A percentile compares a stretch with the other conserved stretches of the same genome.
phyloP scores from a whole-genome alignment of 768 basidiomycete species.

The Tulasnella sp. region DNA sequence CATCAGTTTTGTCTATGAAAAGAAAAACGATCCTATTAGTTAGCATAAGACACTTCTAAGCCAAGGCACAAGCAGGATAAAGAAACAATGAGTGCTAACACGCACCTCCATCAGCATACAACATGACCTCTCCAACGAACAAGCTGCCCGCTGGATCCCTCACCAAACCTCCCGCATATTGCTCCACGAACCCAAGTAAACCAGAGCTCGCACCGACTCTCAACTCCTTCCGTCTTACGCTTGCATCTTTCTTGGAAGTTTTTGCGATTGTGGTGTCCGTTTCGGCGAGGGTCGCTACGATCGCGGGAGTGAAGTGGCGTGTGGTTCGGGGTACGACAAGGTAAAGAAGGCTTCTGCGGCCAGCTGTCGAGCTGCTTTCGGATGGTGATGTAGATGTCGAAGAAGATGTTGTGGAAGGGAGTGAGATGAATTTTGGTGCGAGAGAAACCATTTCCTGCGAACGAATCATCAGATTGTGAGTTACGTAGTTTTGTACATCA shows the following conservation, averaged over 20 bases:
- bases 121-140: slow-evolving; percentile 69
- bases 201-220: slow-evolving; percentile 60
- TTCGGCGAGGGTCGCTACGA: slow-evolving; percentile 57
- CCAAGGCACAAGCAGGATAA: no score
- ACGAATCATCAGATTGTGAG: neutral
- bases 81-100: no score
- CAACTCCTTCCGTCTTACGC: slow-evolving; percentile 56
- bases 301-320: slow-evolving; percentile 78
- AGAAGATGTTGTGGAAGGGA: slow-evolving; percentile 38
- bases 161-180: slow-evolving; percentile 48
- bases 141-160: slow-evolving; percentile 73
- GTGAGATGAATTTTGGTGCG: slow-evolving; percentile 42
- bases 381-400: slow-evolving; percentile 36
- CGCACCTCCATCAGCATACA: slow-evolving; percentile 75
- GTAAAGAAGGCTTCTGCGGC: slow-evolving; percentile 72
- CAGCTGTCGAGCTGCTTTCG: slow-evolving; percentile 24
- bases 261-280: slow-evolving; percentile 54
- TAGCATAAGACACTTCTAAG: no score
- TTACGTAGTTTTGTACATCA: neutral
- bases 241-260: slow-evolving; percentile 76
- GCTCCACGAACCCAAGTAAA: slow-evolving; percentile 57
- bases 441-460: slow-evolving; percentile 45
- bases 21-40: neutral
- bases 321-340: slow-evolving; percentile 72
- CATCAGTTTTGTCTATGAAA: slow-evolving; percentile 53